These are phyloP conservation scores for Aspergillus japonicus DNA, from an alignment of 2,329 filamentous ascomycete species.

Conservation along the genomic window DNA sequence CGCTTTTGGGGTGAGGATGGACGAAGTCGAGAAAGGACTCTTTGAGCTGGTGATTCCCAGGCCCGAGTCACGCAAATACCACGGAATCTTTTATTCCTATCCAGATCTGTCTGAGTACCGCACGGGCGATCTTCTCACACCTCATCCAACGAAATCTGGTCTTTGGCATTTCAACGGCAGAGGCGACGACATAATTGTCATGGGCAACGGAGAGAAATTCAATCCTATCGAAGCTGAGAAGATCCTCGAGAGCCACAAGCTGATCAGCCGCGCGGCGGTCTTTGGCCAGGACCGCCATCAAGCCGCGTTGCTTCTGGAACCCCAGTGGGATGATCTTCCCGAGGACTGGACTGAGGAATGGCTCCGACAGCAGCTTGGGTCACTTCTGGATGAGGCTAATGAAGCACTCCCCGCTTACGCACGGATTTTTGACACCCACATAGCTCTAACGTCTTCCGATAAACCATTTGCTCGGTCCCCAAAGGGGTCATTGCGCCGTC, in stretches of 20 bases:
- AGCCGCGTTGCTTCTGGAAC: conserved; percentile 38
- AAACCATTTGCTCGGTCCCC: conserved; percentile 47
- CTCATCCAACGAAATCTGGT: conserved; percentile 19
- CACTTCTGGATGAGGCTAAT: conserved; percentile 44
- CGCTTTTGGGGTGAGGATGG: conserved; percentile 18
- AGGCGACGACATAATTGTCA: conserved; percentile 38
- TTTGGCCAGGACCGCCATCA: conserved; percentile 36
- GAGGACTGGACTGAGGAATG: conserved; percentile 26
- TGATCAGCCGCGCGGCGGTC: conserved; percentile 30
- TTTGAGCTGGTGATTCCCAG: conserved; percentile 22
- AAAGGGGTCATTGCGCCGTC: conserved; percentile 36
- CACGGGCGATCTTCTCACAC: conserved; percentile 23
- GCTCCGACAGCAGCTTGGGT: conserved; percentile 39
- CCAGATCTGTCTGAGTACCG: conserved; percentile 20
- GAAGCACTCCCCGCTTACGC: conserved; percentile 38
- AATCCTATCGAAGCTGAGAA: conserved; percentile 43
- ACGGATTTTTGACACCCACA: conserved; percentile 41
- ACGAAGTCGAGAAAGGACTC: conserved; percentile 13
- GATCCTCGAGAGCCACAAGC: conserved; percentile 29
- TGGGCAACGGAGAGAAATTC: conserved; percentile 39
- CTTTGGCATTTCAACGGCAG: conserved; percentile 30
- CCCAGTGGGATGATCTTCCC: conserved; percentile 15
- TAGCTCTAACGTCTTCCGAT: conserved; percentile 40
- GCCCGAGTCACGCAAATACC: conserved; percentile 1
- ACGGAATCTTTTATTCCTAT: conserved; percentile 20